phyloP scores from a whole-genome alignment of 176 grass and related monocot genomes.

The Carex pumila region DNA sequence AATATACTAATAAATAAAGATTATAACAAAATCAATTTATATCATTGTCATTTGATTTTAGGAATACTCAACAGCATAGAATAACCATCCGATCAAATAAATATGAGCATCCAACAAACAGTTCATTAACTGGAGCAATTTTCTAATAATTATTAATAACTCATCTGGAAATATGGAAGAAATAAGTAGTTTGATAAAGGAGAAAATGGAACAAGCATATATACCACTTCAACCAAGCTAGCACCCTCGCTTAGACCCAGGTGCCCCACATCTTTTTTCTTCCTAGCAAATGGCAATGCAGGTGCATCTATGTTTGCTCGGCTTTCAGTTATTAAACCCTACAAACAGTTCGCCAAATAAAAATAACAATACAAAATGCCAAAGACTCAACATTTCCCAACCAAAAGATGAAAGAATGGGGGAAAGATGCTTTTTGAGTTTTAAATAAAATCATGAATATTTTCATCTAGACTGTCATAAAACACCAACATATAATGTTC shows the following conservation, averaged over 20 bases:
- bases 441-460: neutral
- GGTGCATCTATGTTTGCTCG: slow-evolving; percentile 68
- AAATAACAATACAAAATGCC: slow-evolving; percentile 19
- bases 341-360: slow-evolving; percentile 9
- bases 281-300: slow-evolving; percentile 76
- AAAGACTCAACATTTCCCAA: neutral
- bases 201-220: slow-evolving; percentile 21
- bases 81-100: neutral
- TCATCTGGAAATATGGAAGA: slow-evolving; percentile 3
- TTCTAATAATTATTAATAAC: neutral
- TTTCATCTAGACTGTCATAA: neutral
- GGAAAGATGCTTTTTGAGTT: neutral
- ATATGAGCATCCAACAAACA: neutral
- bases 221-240: slow-evolving; percentile 93
- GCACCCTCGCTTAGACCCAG: slow-evolving; percentile 80
- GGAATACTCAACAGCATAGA: neutral
- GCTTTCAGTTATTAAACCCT: slow-evolving; percentile 94
- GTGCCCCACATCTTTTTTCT: slow-evolving; percentile 49
- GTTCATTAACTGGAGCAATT: neutral
- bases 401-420: neutral
- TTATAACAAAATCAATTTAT: neutral
- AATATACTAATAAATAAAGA: neutral
- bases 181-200: slow-evolving; percentile 15
- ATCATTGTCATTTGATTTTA: neutral
- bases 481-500: neutral